Conservation (phyloP, 2,329 filamentous ascomycete genomes). For the Pseudogymnoascus verrucosus region DNA sequence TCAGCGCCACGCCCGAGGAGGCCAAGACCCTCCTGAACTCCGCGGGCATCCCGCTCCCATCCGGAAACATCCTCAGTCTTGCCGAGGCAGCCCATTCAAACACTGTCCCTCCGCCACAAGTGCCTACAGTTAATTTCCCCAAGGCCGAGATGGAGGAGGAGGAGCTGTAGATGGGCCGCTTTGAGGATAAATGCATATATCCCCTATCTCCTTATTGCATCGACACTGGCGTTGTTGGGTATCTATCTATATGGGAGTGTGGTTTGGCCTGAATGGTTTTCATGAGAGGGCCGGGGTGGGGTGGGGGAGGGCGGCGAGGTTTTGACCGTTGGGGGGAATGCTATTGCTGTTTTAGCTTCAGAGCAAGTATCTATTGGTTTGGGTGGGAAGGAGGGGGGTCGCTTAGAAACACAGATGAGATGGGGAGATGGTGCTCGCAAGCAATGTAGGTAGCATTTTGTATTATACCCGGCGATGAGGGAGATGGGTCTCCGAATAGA, state of each 20-base stretch:
- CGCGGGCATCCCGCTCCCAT: neutral
- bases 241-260: neutral
- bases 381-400: neutral
- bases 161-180: neutral
- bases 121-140: neutral
- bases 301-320: neutral
- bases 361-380: neutral
- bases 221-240: neutral
- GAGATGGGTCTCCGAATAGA: neutral
- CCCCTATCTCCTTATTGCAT: neutral
- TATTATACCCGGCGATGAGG: constrained; percentile 1
- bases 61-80: constrained; percentile 1
- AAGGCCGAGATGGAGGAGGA: neutral
- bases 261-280: neutral
- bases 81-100: neutral
- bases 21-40: constrained; percentile 8
- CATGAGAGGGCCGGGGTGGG: neutral
- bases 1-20: constrained; percentile 8
- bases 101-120: neutral
- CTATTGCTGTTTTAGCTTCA: neutral
- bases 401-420: neutral
- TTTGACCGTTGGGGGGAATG: neutral
- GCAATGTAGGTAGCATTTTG: constrained; percentile 8
- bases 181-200: neutral
- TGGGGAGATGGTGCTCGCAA: neutral